phyloP scores from a whole-genome alignment of 2,329 filamentous ascomycete genomes.

The Xylaria sp. region DNA sequence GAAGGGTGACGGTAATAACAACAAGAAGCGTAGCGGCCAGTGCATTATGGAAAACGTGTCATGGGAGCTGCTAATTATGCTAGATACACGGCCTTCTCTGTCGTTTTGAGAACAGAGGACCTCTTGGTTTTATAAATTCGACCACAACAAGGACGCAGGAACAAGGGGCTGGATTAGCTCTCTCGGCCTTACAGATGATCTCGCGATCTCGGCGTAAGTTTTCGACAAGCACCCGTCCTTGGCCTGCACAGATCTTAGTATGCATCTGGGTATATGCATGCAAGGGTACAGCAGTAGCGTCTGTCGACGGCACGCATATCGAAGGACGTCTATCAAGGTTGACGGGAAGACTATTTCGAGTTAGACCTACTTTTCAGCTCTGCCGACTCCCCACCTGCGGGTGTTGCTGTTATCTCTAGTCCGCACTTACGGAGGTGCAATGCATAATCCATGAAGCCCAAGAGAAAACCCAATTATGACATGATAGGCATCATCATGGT shows the following conservation, averaged over 20 bases:
- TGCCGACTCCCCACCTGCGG: background rate
- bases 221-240: conserved; percentile 26
- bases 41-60: conserved; percentile 31
- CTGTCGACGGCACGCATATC: conserved; percentile 14
- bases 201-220: conserved; percentile 27
- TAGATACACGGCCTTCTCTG: conserved; percentile 1
- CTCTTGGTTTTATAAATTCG: conserved; percentile 17
- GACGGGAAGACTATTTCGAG: conserved; percentile 16
- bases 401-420: background rate
- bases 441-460: conserved; percentile 2
- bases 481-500: too few species aligned
- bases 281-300: conserved; percentile 27
- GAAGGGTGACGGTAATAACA: conserved; percentile 30
- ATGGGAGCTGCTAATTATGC: conserved; percentile 19
- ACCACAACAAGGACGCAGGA: background rate
- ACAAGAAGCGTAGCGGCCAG: conserved; percentile 31
- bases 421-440: background rate
- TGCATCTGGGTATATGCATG: conserved; percentile 27
- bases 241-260: conserved; percentile 7
- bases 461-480: background rate
- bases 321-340: conserved; percentile 20
- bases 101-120: background rate
- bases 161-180: background rate
- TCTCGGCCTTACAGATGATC: conserved; percentile 16
- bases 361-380: conserved; percentile 23